Evolutionary conservation across 2,329 filamentous ascomycete species (phyloP).

Genomic region (Arthrobotrys entomopaga): DNA sequence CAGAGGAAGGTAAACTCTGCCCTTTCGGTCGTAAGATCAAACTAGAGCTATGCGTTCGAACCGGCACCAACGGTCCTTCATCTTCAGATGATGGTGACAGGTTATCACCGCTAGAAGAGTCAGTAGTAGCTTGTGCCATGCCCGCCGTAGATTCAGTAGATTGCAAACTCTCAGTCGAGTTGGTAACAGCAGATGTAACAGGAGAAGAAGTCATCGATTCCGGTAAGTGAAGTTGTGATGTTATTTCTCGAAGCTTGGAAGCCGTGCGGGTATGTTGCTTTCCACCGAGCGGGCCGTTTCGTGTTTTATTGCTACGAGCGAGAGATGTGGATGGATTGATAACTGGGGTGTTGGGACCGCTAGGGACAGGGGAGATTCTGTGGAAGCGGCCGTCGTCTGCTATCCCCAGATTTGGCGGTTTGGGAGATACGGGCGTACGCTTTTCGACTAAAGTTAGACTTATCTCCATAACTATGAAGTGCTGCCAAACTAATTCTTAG

Average conservation of each 20-base stretch:
- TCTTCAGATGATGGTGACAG: conserved; percentile 16
- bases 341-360: conserved; percentile 37
- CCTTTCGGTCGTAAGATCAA: conserved; percentile 45
- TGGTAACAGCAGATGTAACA: neutral
- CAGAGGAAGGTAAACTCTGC: neutral
- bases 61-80: conserved; percentile 26
- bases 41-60: conserved; percentile 41
- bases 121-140: conserved; percentile 20
- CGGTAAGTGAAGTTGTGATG: conserved; percentile 34
- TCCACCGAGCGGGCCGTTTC: conserved; percentile 19
- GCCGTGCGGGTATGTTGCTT: conserved; percentile 41
- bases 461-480: no score
- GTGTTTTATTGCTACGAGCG: conserved; percentile 21
- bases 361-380: conserved; percentile 47
- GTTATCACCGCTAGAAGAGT: conserved; percentile 9
- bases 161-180: conserved; percentile 21
- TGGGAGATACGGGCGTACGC: conserved; percentile 46
- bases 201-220: conserved; percentile 14
- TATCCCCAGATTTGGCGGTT: conserved; percentile 32
- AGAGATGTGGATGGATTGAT: conserved; percentile 37
- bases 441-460: conserved; percentile 17
- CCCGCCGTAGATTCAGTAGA: neutral
- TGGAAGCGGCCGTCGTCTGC: conserved; percentile 48
- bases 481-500: neutral
- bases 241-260: conserved; percentile 47